Evolutionary conservation across 1,284 basidiomycete genomes (phyloP), one percentile per base, ranked within the genome.

Genomic region (Neolentinus lepideus): DNA sequence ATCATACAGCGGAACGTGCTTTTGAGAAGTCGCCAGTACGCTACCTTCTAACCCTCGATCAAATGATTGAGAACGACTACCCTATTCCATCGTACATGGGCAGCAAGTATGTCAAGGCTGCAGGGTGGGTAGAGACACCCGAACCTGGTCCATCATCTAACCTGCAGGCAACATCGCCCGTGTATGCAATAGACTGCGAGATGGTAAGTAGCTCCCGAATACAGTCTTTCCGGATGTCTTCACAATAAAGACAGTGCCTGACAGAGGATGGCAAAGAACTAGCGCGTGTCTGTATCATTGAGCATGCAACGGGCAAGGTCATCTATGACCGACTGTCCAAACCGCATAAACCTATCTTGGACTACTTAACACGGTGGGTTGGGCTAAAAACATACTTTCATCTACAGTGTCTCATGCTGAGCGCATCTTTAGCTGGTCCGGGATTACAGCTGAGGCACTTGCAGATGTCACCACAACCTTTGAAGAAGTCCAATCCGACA

Each of bases 41-140:
- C 51, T 94, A 91, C 69, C 66, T 93, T 46, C 75, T 96, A 22
- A 82, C 85, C 0, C 72, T 85, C 9, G 84, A 91, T 56, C 87
- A 94, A 66, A 94, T 97, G 91, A 75, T 88, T 52, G 90, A 94
- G 65, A 92, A 96, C 64, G 90, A 92, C 54, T 97, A 95, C 64
- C 88, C 88, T 0, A 72, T 94, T 55, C 90, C 93, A 16, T 84
- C 84, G 1, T 92, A 94, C 64, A 75, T 91, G 70, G 78, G 84
- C 16, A 82, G 88, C 58, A 72, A 83, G 1, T 88, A 84, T 59
- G 72, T 83, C 64, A 85, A 79, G 27, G 47, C 22, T n/a, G 63
- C 62, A n/a, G 83, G 75, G 22, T 89, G 81, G 84, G 72, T 90
- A 9, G 91, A 97, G 71, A 92, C 87, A 0, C 86, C 91, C 1